These are phyloP conservation scores for Scutellaria galericulata DNA, from an alignment of 257 asterid species.

Conservation along the genomic window DNA sequence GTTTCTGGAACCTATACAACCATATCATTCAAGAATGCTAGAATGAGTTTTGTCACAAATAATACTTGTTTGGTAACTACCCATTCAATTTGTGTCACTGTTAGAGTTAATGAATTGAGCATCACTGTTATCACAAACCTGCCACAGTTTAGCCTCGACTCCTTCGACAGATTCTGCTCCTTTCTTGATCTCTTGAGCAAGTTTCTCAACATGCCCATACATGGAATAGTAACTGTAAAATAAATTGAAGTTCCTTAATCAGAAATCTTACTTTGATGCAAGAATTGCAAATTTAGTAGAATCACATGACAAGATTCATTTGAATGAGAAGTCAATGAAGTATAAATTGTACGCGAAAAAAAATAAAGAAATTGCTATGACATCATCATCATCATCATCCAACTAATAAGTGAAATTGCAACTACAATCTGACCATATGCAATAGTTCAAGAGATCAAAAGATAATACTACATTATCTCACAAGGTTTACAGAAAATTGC, in stretches of 20 bases:
- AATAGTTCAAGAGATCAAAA: not conserved
- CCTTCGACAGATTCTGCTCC: slow-evolving; percentile 76
- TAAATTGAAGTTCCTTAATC: not conserved
- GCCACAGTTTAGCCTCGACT: slow-evolving; percentile 73
- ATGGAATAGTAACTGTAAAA: slow-evolving; percentile 61
- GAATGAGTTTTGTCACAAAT: not conserved
- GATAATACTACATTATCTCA: not conserved
- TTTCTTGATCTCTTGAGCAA: slow-evolving; percentile 71
- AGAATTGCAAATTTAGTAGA: slow-evolving; percentile 14
- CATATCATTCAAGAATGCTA: not conserved
- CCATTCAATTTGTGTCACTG: too few relatives aligned
- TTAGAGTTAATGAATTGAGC: too few relatives aligned
- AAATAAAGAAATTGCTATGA: not conserved
- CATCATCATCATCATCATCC: not conserved
- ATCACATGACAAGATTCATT: slow-evolving; percentile 21
- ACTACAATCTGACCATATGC: not conserved
- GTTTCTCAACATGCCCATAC: slow-evolving; percentile 73
- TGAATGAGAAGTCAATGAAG: not conserved
- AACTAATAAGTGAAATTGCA: not conserved
- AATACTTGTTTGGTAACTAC: too few relatives aligned
- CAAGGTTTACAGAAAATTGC: not conserved
- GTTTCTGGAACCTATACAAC: slow-evolving; percentile 59
- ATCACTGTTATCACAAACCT: slow-evolving; percentile 44
- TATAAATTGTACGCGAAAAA: not conserved
- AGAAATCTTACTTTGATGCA: not conserved